These are phyloP conservation scores for Rhizopogon salebrosus DNA, from an alignment of 768 basidiomycete genomes.

Conservation along the genomic window DNA sequence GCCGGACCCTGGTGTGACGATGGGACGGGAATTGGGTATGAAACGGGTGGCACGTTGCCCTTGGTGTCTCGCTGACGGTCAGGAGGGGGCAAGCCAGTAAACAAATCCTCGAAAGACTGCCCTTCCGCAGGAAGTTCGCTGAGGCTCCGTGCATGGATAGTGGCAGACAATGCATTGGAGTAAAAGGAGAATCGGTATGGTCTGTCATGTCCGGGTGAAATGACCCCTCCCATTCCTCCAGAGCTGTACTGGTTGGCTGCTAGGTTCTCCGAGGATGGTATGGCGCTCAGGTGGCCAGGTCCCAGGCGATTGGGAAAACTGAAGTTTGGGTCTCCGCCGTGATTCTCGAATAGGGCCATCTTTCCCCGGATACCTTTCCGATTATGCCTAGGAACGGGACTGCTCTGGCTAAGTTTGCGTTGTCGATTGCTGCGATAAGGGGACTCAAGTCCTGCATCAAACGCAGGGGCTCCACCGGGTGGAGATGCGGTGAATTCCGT, in stretches of 20 bases:
- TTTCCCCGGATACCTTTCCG: slow-evolving; percentile 70
- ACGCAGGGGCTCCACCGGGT: neutral
- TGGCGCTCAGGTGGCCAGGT: slow-evolving; percentile 28
- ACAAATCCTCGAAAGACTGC: slow-evolving; percentile 89
- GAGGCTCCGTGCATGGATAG: slow-evolving; percentile 91
- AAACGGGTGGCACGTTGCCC: slow-evolving; percentile 1
- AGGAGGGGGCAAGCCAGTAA: slow-evolving; percentile 44
- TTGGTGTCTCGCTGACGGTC: slow-evolving; percentile 5
- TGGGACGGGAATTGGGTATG: slow-evolving; percentile 8
- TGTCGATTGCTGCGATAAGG: slow-evolving; percentile 42
- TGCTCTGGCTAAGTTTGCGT: slow-evolving; percentile 85
- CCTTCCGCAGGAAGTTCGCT: slow-evolving; percentile 92
- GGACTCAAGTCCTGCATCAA: slow-evolving; percentile 10
- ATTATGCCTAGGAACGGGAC: slow-evolving; percentile 55
- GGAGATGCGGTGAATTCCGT: slow-evolving; percentile 4
- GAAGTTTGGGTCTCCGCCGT: slow-evolving; percentile 41
- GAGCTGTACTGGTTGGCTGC: slow-evolving; percentile 10
- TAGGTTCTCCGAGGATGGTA: slow-evolving; percentile 40
- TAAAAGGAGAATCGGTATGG: slow-evolving; percentile 99
- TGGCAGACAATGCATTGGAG: slow-evolving; percentile 85
- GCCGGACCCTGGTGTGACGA: neutral
- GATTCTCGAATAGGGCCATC: slow-evolving; percentile 83
- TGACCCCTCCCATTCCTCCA: slow-evolving; percentile 25
- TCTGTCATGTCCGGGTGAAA: slow-evolving; percentile 65
- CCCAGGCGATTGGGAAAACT: slow-evolving; percentile 36